Evolutionary conservation across 2,329 filamentous ascomycete species (phyloP), one percentile per base, ranked within the genome.

Genomic region (Colletotrichum sp.): DNA sequence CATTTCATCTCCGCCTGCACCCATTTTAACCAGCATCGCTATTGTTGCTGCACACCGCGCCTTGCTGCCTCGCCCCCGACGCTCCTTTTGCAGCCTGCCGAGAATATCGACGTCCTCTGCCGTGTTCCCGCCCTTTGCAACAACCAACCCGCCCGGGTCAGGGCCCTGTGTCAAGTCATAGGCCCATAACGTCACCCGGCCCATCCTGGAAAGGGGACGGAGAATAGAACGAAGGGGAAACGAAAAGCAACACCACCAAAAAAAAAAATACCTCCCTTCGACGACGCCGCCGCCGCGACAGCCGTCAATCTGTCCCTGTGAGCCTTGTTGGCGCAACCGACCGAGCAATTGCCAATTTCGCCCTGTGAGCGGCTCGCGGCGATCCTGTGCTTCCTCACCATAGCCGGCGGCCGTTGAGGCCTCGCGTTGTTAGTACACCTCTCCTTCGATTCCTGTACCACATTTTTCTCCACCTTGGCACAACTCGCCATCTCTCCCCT

Each of bases 401-500:
- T 70, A 77, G 76, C 74, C 69, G 74, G 77, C 75, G 75, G 78
- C 77, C 77, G 69, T 78, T 73, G 76, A 79, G 78, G 77, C 78
- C 77, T 78, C 75, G 68, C 66, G 60, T 70, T 76, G 74, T 76
- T 74, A 74, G 74, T 67, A 68, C 71, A 67, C 66, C 60, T 75
- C 36, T 70, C 64, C 36, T 39, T 75, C 62, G 43, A 70, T 68
- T 70, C 66, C 28, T 70, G 74, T 75, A 71, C 71, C 75, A 77
- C 71, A 77, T 77, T 75, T 77, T 76, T 76, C 75, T 76, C 72
- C 76, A 71, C 74, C 73, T 76, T 75, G 74, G 70, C 74, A 76
- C 71, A 62, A 67, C 71, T 70, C 39, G 55, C 74, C 74, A 64
- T 77, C 71, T 76, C 74, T 74, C 77, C 66, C 75, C 75, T 70